Evolutionary conservation across 495 filamentous ascomycete species (phyloP).

Genomic region (Cudoniella acicularis): DNA sequence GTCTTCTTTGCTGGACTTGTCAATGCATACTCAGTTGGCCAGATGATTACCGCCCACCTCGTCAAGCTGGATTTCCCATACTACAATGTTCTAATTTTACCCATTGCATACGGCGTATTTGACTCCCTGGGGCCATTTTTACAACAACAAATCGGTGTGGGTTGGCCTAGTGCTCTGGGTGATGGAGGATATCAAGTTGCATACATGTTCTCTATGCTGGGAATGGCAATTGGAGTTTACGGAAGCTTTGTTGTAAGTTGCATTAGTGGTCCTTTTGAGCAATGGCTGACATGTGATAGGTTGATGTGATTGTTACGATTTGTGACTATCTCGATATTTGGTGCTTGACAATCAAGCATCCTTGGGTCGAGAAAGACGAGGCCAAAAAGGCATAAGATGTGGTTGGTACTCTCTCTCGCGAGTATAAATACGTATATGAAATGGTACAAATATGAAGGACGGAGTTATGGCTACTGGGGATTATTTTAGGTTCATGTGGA

Average conservation of each 20-base stretch:
- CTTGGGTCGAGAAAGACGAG: conserved; percentile 41
- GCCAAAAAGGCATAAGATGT: conserved; percentile 25
- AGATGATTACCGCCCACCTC: conserved; percentile 92
- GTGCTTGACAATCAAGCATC: conserved; percentile 94
- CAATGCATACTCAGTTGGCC: conserved; percentile 90
- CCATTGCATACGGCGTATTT: conserved; percentile 65
- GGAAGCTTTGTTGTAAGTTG: conserved; percentile 81
- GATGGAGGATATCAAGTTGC: conserved; percentile 73
- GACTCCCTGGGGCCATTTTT: conserved; percentile 72
- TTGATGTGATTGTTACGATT: conserved; percentile 92
- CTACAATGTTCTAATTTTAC: conserved; percentile 72
- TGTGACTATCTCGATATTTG: conserved; percentile 98
- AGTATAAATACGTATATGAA: background rate
- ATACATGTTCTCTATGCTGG: conserved; percentile 81
- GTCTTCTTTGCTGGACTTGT: conserved; percentile 79
- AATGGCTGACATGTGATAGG: conserved; percentile 31
- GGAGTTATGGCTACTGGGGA: background rate
- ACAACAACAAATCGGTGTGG: conserved; percentile 54
- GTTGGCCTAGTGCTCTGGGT: conserved; percentile 78
- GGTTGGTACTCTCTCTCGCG: background rate
- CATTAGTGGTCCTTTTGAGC: background rate
- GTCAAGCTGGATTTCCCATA: conserved; percentile 82
- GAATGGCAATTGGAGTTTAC: conserved; percentile 79
- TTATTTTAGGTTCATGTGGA: too few relatives aligned
- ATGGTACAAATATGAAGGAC: background rate